Percentiles rank a stretch among this genome's conserved stretches.
Evolutionary conservation across 139 green algal genomes (phyloP).

Genomic region (Haematococcus sp.): DNA sequence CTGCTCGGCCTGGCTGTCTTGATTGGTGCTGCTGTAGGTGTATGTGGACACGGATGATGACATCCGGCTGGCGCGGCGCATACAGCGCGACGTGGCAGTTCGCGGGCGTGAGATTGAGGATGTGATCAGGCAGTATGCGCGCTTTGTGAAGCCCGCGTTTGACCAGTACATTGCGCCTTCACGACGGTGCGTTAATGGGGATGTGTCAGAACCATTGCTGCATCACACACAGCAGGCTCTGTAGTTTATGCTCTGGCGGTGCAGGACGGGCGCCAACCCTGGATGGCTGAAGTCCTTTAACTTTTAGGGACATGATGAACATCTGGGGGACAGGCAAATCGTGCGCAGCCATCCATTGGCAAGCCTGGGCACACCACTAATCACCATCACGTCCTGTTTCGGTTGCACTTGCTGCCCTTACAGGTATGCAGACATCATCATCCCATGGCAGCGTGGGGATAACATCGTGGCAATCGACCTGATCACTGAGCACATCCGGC

Average conservation of each 20-base stretch:
- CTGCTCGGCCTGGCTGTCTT: too few species aligned
- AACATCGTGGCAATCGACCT: conserved; percentile 95
- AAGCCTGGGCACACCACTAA: too few species aligned
- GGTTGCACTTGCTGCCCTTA: too few species aligned
- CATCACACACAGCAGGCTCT: too few species aligned
- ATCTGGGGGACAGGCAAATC: too few species aligned
- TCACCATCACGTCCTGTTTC: too few species aligned
- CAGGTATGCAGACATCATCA: conserved; percentile 91
- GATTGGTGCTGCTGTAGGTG: too few species aligned
- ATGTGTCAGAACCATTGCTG: too few species aligned
- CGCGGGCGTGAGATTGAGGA: conserved; percentile 59
- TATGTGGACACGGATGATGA: conserved; percentile 85
- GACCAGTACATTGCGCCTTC: conserved; percentile 84
- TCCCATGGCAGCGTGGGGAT: conserved; percentile 76
- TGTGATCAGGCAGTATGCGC: conserved; percentile 94
- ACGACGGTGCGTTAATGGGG: conserved; percentile 22
- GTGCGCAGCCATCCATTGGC: background rate
- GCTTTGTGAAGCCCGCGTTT: conserved; percentile 93
- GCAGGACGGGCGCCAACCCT: too few species aligned
- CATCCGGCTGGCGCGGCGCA: conserved; percentile 87
- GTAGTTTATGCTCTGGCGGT: too few species aligned
- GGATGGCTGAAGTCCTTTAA: too few species aligned
- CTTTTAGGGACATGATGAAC: too few species aligned
- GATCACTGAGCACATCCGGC: conserved; percentile 91
- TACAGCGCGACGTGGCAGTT: conserved; percentile 88